Conservation (phyloP, 2,329 filamentous ascomycete genomes). For the Colletotrichum sp. region DNA sequence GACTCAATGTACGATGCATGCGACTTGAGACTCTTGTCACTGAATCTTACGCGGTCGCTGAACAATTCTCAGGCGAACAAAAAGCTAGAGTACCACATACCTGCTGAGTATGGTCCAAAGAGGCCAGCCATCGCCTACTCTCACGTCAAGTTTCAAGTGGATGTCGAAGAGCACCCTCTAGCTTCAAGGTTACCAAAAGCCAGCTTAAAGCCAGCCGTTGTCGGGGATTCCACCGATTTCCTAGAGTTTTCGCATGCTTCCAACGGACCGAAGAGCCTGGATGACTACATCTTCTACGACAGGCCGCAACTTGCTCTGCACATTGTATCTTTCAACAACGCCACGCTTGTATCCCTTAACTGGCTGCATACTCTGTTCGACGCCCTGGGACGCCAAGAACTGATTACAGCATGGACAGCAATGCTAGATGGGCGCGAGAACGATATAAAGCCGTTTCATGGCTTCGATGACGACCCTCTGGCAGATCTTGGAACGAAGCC, state of each 20-base stretch:
- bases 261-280: conserved; percentile 26
- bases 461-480: neutral
- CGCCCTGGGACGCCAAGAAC: neutral
- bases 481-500: neutral
- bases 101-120: neutral
- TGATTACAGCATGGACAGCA: neutral
- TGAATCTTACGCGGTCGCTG: neutral
- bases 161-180: neutral
- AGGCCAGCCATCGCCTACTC: neutral
- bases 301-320: conserved; percentile 52
- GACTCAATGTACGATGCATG: neutral
- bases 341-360: neutral
- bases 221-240: neutral
- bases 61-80: neutral
- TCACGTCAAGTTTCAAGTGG: neutral
- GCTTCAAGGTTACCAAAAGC: neutral
- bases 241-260: neutral
- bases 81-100: neutral
- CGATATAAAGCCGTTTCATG: neutral
- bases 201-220: neutral
- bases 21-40: neutral
- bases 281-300: conserved; percentile 46
- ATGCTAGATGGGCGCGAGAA: neutral
- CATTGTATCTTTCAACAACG: conserved; percentile 50
- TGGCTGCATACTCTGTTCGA: neutral